Base-by-base conservation (phyloP, 2,329 filamentous ascomycete species). In the Byssochlamys sp. region DNA sequence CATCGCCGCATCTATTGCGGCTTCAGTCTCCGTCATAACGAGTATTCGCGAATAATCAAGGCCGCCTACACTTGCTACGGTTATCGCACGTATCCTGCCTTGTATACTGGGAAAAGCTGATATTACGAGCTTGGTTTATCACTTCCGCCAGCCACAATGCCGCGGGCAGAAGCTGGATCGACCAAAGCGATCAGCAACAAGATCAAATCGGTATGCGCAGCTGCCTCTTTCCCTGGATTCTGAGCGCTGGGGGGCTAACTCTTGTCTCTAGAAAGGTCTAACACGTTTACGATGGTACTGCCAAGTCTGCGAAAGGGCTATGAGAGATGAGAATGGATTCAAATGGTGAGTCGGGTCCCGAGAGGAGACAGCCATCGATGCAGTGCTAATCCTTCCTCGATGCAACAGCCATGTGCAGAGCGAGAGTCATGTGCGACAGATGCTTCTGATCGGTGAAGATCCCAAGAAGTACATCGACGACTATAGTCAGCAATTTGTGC, bases 261-360 rank as follows among this genome's bases (percentile, higher is more conserved):
- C 25, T 31, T 11, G 28, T 14, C 24, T 27, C 4, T 33, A 68
- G 65, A 77, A 77, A 66, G 79, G 78, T 49, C 73, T 85, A 14
- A 88, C 94, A 68, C 83, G 92, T 5, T 79, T 99, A 56, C 84
- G 92, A 71, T 99, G 90, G 89, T 97, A 91, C 77, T 96, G 91
- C 69, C 84, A 88, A 70, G 84, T 88, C 4, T 96, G 91, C 77
- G 82, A 90, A 69, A 80, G 84, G 58, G 87, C 90, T 66, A 85
- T 83, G 71, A 81, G 89, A 59, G 91, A 96, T 70, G 89, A 91
- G 65, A 96, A 97, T 75, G 91, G 87, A 27, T 95, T 91, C 77
- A 91, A 91, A 73, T 89, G 73, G 60, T 66, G 24, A 62, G 65
- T 52, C 29, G 3, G 3, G 26, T 28, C 6, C 19, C 29, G 19